Evolutionary conservation across 352 stramenopile species (phyloP), one percentile per base, ranked within the genome.

Genomic region (Lagenidium giganteum): DNA sequence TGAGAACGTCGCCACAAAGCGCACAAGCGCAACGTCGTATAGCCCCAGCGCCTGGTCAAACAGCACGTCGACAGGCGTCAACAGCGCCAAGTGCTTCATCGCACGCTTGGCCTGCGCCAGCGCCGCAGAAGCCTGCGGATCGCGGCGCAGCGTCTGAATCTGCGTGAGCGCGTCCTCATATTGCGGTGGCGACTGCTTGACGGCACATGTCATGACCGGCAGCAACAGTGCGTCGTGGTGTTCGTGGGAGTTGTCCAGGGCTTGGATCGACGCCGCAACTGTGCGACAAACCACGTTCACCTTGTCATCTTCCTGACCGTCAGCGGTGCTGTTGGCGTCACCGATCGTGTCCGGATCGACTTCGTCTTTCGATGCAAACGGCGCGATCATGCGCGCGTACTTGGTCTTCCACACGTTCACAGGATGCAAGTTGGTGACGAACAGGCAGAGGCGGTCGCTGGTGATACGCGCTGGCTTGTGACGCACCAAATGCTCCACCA

Each of bases 401-500:
- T 91, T 91, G 12, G 71, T 74, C 3, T n/a, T 43, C 70, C 79
- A 91, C 14, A 88, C 67, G 35, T 91, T 57, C 7, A 86, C 57
- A 2, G 67, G 38, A 36, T 91, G 79, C 5, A 91, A 27, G 28
- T 75, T 91, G 9, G 79, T 91, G 47, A 87, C 56, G 40, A 91
- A 87, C 20, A 91, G 48, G 40, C 79, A 83, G 3, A 91, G 46
- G 13, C 79, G 58, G 33, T 91, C 79, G 48, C 69, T 86, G 5
- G 51, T 70, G 14, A 87, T 41, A 23, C 36, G 34, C 30, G 46
- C 47, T 2, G 70, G 51, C 20, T 63, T 62, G 16, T 23, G 20
- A 8, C 68, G 37, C 16, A 87, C 8, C 5, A 83, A 31, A 12
- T 59, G 50, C 17, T 37, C 25, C 0, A 53, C 17, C 0, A 83